Percentiles rank a stretch among this genome's conserved stretches.
Conservation (phyloP, 305 asterid species). For the Solanum aculeatissimum region DNA sequence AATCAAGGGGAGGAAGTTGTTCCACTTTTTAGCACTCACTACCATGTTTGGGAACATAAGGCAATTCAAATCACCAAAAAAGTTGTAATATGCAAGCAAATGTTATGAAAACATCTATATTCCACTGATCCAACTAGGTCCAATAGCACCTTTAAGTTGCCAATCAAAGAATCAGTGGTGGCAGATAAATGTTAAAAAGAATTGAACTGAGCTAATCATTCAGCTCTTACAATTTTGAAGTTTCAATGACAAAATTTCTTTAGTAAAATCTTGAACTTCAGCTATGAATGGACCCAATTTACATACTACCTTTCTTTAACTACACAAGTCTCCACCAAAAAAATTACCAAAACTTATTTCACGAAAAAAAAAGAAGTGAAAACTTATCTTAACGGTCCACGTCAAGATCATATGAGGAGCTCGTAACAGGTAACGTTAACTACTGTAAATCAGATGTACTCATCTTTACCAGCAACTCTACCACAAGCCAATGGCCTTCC, state of each 20-base stretch:
- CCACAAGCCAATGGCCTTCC: conserved; percentile 90
- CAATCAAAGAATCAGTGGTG: background rate
- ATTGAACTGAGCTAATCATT: background rate
- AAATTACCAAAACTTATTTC: background rate
- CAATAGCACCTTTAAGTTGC: background rate
- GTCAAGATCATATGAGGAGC: background rate
- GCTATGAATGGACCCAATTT: conserved; percentile 6
- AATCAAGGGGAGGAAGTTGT: background rate
- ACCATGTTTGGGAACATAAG: background rate
- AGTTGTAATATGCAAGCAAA: background rate
- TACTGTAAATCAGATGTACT: background rate
- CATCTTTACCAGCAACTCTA: conserved; percentile 4
- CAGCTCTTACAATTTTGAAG: background rate
- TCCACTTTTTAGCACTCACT: background rate
- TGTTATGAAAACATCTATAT: background rate
- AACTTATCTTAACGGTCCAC: background rate
- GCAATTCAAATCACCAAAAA: background rate
- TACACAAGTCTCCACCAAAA: background rate
- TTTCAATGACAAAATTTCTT: conserved; percentile 6
- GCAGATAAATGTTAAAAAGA: background rate
- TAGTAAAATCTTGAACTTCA: conserved; percentile 8
- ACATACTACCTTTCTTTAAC: background rate
- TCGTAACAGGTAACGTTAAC: background rate
- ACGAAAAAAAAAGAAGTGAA: background rate
- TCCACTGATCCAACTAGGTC: background rate